Evolutionary conservation across 2,329 filamentous ascomycete genomes (phyloP), one percentile per base, ranked within the genome.

Genomic region (Fusarium dimerum): DNA sequence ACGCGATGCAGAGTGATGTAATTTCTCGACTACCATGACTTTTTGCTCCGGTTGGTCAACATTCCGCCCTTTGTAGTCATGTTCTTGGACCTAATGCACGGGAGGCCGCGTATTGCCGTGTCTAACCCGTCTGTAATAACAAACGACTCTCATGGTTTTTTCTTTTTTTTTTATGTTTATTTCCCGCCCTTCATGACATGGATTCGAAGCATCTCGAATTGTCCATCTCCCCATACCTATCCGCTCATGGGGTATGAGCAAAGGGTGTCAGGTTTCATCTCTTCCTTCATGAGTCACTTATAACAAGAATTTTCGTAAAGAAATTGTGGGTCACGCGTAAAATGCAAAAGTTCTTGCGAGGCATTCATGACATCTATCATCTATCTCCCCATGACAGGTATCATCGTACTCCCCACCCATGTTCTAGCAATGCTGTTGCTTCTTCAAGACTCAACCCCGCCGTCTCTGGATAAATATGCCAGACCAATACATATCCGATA

Each of bases 391-490:
- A 26, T 40, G 17, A 53, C 20, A 52, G 40, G 26, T 18, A 51
- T 70, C 76, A 77, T 58, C 74, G 72, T 20, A 90, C 85, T 0
- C 90, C 90, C 87, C 87, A 95, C 6, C 86, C 87, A 54, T 88
- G 69, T 60, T 84, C 84, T 47, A 96, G 72, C 57, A 96, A 71
- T 13, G 78, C 80, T 7, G 88, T 85, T 7, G 90, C 88, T 68
- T 93, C 90, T 73, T 97, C 92, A 7, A 96, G 75, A 56, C 84
- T 86, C 66, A 96, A 70, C 0, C 92, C 91, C 50, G 84, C 88
- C 53, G 91, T 96, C 76, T 96, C 92, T 0, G 92, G 92, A 72
- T 96, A 96, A 38, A 92, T 87, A 29, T 70, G 71, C 81, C 85
- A 91, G 11, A 95, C 80, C 7, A 79, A 74, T 18, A 79, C 65